Base-by-base conservation (phyloP, 495 filamentous ascomycete species). In the Apodospora peruviana region DNA sequence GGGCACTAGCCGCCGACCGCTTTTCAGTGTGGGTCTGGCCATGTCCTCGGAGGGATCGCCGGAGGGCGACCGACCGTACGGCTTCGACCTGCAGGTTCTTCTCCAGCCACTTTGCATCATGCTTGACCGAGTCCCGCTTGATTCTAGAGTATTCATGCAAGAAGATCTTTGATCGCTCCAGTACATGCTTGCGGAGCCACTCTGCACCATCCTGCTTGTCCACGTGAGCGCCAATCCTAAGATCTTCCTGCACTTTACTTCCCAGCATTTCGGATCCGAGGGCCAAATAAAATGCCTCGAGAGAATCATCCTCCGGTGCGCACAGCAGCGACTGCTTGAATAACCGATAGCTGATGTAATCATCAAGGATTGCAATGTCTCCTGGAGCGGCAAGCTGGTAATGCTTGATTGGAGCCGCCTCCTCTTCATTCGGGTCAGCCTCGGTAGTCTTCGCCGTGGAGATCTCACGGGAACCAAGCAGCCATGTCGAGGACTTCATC, bases 101-200 rank as follows among this genome's bases (percentile, higher is more conserved):
- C 60, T 95, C 90, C 8, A 97, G 72, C 93, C 93, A 99, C 55
- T 80, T 83, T 11, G 79, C 76, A 62, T 95, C 90, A 58, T 89
- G 87, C 47, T 84, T 86, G 51, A 97, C 80, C 8, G 77, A 68
- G 46, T 90, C 84, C 35, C 84, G 80, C 34, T 61, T 69, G 51
- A 76, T 74, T 49, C 70, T 75, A 19, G 64, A 44, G 44, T 73
- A 75, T 42, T 91, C 87, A 58, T 96, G 82, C 40, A 97, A 65
- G 65, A 96, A 97, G 12, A 99, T 72, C 44, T 91, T 84, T 40
- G 83, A 82, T 24, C 93, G 84, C 62, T 99, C 93, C 4, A 88
- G 69, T 14, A 97, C 83, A 43, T 90, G 76, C 55, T 85, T 89
- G 35, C 83, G 81, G 43, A 96, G 66, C 63, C 80, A 81, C 25